Evolutionary conservation across 2,329 filamentous ascomycete genomes (phyloP), one percentile per base, ranked within the genome.

Genomic region (Colletotrichum phormii): DNA sequence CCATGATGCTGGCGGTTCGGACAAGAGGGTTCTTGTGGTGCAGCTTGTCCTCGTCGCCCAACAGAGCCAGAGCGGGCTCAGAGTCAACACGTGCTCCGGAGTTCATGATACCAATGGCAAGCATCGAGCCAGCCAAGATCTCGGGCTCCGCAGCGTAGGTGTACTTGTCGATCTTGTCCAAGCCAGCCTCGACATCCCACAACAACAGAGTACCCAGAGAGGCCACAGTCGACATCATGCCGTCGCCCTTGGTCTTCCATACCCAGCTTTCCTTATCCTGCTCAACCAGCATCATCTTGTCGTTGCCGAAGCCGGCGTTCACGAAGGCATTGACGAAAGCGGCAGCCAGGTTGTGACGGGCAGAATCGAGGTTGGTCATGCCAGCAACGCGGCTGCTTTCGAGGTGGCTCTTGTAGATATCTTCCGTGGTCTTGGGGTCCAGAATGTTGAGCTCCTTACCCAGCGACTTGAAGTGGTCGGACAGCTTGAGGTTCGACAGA

Each of bases 391-490:
- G 91, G 78, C 93, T 97, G 85, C 94, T 98, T 84, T 99, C 97
- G 5, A 99, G 89, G 83, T 99, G 97, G 80, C 95, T 98, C 87
- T 99, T 99, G 89, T 99, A 99, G 78, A 99, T 99, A 79, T 99
- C 97, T 81, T 99, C 97, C 0, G 96, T 97, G 55, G 94, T 94
- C 86, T 98, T 98, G 46, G 97, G 97, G 75, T 99, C 97, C 54
- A 98, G 87, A 64, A 99, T 96, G 83, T 99, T 98, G 66, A 99
- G 89, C 82, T 99, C 97, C 84, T 98, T 98, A 71, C 92, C 97
- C 37, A 99, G 87, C 5, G 93, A 91, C 84, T 97, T 97, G 89
- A 98, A 99, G 83, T 98, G 93, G 75, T 97, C 94, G 1, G 95
- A 92, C 70, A 99, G 85, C 79, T 93, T 94, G 22, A 93, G 91